Conservation (phyloP, 2,329 filamentous ascomycete genomes). For the Ramichloridium luteum region DNA sequence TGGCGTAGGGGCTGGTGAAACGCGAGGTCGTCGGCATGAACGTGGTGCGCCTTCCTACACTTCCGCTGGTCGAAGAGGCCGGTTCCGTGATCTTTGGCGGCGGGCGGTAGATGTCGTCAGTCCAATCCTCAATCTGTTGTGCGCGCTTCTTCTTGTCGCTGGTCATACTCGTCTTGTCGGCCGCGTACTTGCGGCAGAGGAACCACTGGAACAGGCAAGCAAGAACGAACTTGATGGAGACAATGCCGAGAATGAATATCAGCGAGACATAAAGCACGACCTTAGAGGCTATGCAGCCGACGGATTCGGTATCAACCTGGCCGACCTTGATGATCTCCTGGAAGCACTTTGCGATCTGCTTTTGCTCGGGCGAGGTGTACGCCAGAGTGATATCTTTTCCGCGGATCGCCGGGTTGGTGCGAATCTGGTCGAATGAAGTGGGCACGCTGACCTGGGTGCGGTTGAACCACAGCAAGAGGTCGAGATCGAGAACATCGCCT, state of each 20-base stretch:
- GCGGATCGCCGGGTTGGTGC: slow-evolving; percentile 56
- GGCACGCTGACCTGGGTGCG: slow-evolving; percentile 64
- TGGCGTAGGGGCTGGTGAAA: slow-evolving; percentile 81
- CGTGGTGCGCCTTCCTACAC: slow-evolving; percentile 73
- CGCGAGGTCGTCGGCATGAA: slow-evolving; percentile 90
- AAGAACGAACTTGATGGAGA: slow-evolving; percentile 73
- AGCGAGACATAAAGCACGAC: slow-evolving; percentile 92
- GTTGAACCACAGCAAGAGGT: slow-evolving; percentile 86
- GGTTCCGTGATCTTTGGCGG: slow-evolving; percentile 70
- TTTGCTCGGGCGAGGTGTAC: slow-evolving; percentile 68
- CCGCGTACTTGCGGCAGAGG: slow-evolving; percentile 72
- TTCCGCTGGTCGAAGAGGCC: slow-evolving; percentile 41
- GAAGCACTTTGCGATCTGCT: slow-evolving; percentile 73
- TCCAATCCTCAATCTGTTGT: slow-evolving; percentile 95
- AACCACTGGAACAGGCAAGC: slow-evolving; percentile 96
- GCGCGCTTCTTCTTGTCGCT: slow-evolving; percentile 73
- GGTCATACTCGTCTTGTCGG: slow-evolving; percentile 71
- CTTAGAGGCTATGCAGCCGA: slow-evolving; percentile 94
- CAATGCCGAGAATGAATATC: slow-evolving; percentile 82
- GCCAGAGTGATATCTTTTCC: slow-evolving; percentile 83
- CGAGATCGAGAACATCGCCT: slow-evolving; percentile 79
- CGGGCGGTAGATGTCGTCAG: slow-evolving; percentile 90
- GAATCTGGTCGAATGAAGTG: slow-evolving; percentile 64
- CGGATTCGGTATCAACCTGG: slow-evolving; percentile 85
- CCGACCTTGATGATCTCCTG: slow-evolving; percentile 93